Percentiles rank a stretch among this genome's conserved stretches.
These are phyloP conservation scores for Pestalotiopsis sp. DNA, from an alignment of 2,329 filamentous ascomycete genomes.

Conservation along the genomic window DNA sequence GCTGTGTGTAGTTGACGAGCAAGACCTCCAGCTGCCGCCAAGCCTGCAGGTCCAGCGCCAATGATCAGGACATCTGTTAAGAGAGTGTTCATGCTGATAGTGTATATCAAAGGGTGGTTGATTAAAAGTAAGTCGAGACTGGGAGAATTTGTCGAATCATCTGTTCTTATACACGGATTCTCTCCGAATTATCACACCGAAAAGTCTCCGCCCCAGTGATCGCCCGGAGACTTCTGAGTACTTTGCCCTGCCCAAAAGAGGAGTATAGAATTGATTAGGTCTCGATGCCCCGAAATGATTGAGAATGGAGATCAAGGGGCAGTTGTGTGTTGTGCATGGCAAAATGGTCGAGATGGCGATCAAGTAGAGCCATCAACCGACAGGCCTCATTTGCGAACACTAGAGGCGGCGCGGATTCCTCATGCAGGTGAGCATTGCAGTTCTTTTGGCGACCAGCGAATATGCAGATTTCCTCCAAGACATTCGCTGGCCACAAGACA, in stretches of 20 bases:
- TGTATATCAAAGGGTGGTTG: not conserved
- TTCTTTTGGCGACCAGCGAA: too few relatives aligned
- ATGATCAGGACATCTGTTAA: constrained; percentile 12
- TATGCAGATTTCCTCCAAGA: too few relatives aligned
- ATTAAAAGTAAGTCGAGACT: not conserved
- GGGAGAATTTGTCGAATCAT: not conserved
- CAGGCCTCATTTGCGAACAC: too few relatives aligned
- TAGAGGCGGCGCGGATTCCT: too few relatives aligned
- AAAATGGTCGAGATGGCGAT: too few relatives aligned
- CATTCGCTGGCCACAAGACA: not conserved
- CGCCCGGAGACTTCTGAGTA: not conserved
- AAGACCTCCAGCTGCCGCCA: constrained; percentile 7
- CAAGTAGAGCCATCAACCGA: too few relatives aligned
- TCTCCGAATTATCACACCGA: not conserved
- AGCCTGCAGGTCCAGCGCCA: constrained; percentile 14
- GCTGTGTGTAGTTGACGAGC: constrained; percentile 10
- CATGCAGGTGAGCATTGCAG: too few relatives aligned
- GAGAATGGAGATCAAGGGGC: too few relatives aligned
- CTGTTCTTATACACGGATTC: not conserved
- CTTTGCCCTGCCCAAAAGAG: not conserved
- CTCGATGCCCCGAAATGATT: too few relatives aligned
- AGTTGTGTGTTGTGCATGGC: too few relatives aligned
- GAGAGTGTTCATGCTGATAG: not conserved
- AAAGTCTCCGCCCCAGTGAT: not conserved
- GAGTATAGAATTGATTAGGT: too few relatives aligned